A percentile compares a stretch with the other conserved stretches of the same genome.
phyloP scores from a whole-genome alignment of 768 basidiomycete species.

The Arthromyces matolae region DNA sequence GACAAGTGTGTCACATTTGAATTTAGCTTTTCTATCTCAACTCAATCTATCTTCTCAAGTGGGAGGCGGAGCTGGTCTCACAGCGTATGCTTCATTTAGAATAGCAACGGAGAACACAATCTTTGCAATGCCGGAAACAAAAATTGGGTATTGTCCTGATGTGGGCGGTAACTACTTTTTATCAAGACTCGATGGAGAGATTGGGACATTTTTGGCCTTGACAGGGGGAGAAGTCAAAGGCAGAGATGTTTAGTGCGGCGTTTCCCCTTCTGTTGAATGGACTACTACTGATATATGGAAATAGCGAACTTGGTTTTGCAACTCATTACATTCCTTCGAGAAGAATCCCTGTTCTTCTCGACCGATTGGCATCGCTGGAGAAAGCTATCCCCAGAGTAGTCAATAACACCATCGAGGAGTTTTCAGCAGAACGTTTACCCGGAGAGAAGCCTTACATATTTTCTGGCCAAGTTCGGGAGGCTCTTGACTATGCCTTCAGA shows the following conservation, averaged over 20 bases:
- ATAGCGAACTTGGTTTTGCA: conserved; percentile 86
- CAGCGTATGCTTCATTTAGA: conserved; percentile 80
- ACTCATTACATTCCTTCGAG: conserved; percentile 88
- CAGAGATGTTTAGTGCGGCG: conserved; percentile 79
- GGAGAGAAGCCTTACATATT: conserved; percentile 52
- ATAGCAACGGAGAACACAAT: conserved; percentile 90
- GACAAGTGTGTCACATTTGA: conserved; percentile 62
- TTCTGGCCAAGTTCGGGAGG: conserved; percentile 61
- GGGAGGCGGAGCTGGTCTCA: conserved; percentile 93
- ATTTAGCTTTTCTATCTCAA: background rate
- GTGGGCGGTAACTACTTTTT: conserved; percentile 92
- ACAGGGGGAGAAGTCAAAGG: conserved; percentile 73
- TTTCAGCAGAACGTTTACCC: conserved; percentile 67
- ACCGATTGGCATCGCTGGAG: conserved; percentile 59
- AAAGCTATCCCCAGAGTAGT: conserved; percentile 35
- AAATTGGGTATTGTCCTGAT: conserved; percentile 88
- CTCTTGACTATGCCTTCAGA: conserved; percentile 78
- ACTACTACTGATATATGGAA: background rate
- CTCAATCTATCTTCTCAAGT: conserved; percentile 42
- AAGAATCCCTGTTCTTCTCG: conserved; percentile 66
- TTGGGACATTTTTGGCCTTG: conserved; percentile 92
- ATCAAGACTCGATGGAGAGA: conserved; percentile 82
- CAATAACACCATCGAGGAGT: conserved; percentile 60
- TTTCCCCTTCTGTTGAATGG: conserved; percentile 1
- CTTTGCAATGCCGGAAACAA: conserved; percentile 97